Evolutionary conservation across 768 basidiomycete species (phyloP).

Genomic region (Xerocomus potaroensis): DNA sequence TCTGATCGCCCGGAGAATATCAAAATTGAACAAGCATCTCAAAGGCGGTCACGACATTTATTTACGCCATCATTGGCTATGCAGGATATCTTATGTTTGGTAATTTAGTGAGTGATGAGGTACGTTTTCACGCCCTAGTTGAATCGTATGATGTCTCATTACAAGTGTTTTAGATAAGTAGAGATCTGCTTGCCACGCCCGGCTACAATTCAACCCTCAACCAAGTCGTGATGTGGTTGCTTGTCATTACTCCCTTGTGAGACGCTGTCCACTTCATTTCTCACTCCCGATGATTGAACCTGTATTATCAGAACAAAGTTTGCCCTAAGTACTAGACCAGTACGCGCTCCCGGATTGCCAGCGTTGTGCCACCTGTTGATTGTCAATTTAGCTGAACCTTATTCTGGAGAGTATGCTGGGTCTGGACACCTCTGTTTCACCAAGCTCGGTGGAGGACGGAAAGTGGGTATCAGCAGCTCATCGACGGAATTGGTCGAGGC

Average conservation of each 20-base stretch:
- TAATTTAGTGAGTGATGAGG: constrained; percentile 72
- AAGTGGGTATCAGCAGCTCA: constrained; percentile 13
- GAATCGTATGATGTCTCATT: no score
- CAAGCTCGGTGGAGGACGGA: constrained; percentile 24
- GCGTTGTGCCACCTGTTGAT: background rate
- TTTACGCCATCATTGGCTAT: constrained; percentile 67
- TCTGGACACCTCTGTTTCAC: constrained; percentile 40
- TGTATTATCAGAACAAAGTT: constrained; percentile 67
- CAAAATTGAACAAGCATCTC: no score
- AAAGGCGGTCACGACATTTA: constrained; percentile 58
- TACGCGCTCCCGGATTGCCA: constrained; percentile 31
- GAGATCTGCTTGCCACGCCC: constrained; percentile 67
- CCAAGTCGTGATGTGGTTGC: constrained; percentile 74
- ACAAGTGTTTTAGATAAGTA: constrained; percentile 59
- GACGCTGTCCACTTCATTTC: constrained; percentile 18
- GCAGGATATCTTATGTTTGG: constrained; percentile 95
- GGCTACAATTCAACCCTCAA: constrained; percentile 74
- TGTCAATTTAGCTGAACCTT: constrained; percentile 57
- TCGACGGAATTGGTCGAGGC: constrained; percentile 28
- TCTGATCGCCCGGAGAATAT: background rate
- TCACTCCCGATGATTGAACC: constrained; percentile 13
- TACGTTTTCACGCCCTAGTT: constrained; percentile 28
- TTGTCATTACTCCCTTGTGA: constrained; percentile 74
- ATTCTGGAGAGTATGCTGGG: constrained; percentile 79
- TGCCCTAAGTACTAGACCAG: constrained; percentile 77